phyloP scores from a whole-genome alignment of 345 rosid genomes.

The Aegle marmelos region DNA sequence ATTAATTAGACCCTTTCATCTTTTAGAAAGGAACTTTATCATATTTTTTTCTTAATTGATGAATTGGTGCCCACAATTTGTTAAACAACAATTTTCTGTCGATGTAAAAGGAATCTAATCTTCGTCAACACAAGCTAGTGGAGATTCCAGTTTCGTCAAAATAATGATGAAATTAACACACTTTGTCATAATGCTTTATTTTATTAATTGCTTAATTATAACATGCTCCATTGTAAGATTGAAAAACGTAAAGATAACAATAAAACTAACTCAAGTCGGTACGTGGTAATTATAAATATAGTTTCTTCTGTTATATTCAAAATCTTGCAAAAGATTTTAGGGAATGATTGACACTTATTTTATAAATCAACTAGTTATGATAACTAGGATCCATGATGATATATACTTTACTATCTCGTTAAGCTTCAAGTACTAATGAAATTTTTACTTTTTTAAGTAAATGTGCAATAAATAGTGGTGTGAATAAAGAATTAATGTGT shows the following conservation, averaged over 20 bases:
- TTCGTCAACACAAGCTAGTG: constrained; percentile 1
- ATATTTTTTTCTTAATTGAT: background rate
- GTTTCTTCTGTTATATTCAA: background rate
- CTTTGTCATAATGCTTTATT: background rate
- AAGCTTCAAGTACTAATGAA: too few relatives aligned
- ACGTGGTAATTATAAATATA: too few relatives aligned
- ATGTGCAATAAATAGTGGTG: too few relatives aligned
- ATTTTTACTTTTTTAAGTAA: too few relatives aligned
- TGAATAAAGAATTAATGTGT: too few relatives aligned
- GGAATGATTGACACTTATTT: background rate
- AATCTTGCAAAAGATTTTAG: background rate
- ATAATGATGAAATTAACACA: background rate
- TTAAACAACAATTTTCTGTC: background rate
- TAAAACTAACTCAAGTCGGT: background rate
- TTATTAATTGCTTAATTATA: background rate
- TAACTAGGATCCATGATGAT: background rate
- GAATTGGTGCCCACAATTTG: background rate
- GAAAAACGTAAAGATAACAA: background rate
- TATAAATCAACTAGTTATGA: background rate
- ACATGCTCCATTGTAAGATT: background rate
- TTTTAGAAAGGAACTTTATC: background rate
- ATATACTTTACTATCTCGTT: too few relatives aligned
- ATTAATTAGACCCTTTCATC: background rate
- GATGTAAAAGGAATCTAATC: constrained; percentile 5
- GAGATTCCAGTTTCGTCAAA: background rate